A percentile compares a stretch with the other conserved stretches of the same genome.
Conservation (phyloP, 2,329 filamentous ascomycete species). For the Aspergillus ochraceus region DNA sequence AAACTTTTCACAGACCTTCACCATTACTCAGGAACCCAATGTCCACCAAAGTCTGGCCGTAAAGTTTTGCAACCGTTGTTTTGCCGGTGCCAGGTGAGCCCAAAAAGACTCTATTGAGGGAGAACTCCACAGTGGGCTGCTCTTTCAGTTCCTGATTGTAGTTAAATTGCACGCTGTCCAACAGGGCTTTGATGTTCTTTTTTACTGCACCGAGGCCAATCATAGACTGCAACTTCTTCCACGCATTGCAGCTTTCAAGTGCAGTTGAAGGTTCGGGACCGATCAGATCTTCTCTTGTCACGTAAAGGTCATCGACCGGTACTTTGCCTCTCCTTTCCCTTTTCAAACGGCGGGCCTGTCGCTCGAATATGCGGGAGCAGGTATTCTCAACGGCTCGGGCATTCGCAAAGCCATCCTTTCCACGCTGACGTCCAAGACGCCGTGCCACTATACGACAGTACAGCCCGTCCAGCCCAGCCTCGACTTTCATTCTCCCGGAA, state of each 20-base stretch:
- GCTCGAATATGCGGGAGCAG: conserved; percentile 53
- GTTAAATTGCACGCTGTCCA: conserved; percentile 64
- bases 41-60: conserved; percentile 67
- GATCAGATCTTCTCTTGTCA: conserved; percentile 69
- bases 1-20: conserved; percentile 52
- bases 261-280: conserved; percentile 64
- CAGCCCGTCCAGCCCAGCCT: conserved; percentile 59
- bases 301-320: conserved; percentile 56
- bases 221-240: conserved; percentile 58
- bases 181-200: conserved; percentile 55
- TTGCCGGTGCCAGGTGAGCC: conserved; percentile 75
- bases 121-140: conserved; percentile 58
- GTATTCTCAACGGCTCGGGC: conserved; percentile 67
- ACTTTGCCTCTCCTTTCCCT: conserved; percentile 45
- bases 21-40: conserved; percentile 67
- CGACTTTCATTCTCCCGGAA: conserved; percentile 56
- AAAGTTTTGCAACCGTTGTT: conserved; percentile 72
- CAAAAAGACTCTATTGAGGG: conserved; percentile 68
- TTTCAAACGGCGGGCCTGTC: conserved; percentile 60
- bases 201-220: conserved; percentile 66
- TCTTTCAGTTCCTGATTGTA: conserved; percentile 66
- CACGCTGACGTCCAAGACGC: conserved; percentile 62
- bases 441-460: conserved; percentile 64
- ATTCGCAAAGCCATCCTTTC: conserved; percentile 70
- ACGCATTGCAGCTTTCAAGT: conserved; percentile 55